Evolutionary conservation across 129 eudicot genomes (phyloP).

Genomic region (Silybum marianum): DNA sequence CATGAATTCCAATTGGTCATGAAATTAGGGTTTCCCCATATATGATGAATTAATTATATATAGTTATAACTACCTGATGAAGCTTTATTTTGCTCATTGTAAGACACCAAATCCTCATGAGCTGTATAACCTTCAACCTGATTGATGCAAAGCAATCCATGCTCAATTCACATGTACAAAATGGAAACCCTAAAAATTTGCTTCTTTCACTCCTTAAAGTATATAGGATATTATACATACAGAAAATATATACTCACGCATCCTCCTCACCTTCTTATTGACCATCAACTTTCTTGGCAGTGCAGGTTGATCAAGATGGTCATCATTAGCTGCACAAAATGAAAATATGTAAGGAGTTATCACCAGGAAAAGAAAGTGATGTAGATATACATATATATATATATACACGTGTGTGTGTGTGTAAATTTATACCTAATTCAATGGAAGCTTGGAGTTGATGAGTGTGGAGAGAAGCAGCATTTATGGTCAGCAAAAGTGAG

Average conservation of each 20-base stretch:
- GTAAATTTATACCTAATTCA: slow-evolving; percentile 21
- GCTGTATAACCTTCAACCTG: slow-evolving; percentile 24
- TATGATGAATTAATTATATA: not conserved
- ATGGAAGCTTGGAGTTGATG: slow-evolving; percentile 30
- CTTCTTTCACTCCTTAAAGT: not conserved
- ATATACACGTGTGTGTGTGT: not conserved
- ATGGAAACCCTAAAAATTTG: not conserved
- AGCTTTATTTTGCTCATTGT: slow-evolving; percentile 4
- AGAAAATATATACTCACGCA: not conserved
- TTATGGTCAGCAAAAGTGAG: slow-evolving; percentile 20
- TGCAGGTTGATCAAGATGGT: slow-evolving; percentile 25
- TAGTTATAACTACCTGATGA: slow-evolving; percentile 21
- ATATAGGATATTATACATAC: no score
- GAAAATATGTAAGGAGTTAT: not conserved
- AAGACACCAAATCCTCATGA: slow-evolving; percentile 11
- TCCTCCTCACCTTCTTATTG: slow-evolving; percentile 3
- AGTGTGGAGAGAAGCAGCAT: slow-evolving; percentile 29
- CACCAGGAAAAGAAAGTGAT: not conserved
- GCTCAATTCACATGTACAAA: not conserved
- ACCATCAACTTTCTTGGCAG: slow-evolving; percentile 34
- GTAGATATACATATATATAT: not conserved
- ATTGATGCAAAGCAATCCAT: not conserved
- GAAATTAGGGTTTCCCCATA: slow-evolving; percentile 5
- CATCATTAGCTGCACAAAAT: slow-evolving; percentile 11
- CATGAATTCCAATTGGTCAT: not conserved